A percentile compares a stretch with the other conserved stretches of the same genome.
These are phyloP conservation scores for Pelagomonas calceolata DNA, from an alignment of 108 stramenopile genomes.

Conservation along the genomic window DNA sequence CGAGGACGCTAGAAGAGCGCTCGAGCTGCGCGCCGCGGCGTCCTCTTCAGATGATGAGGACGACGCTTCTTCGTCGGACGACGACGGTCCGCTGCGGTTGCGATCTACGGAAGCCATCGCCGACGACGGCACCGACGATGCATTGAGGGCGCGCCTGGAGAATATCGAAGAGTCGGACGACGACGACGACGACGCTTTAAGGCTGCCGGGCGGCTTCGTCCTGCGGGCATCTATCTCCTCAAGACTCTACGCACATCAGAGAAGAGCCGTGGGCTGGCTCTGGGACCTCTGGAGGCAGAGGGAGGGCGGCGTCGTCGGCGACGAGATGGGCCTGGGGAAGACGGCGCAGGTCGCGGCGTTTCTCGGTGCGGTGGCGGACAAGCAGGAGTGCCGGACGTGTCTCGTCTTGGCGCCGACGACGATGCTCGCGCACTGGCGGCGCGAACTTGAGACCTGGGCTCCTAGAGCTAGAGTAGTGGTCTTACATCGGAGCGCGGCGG, in stretches of 20 bases:
- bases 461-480: constrained; percentile 52
- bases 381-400: constrained; percentile 50
- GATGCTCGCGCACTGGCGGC: constrained; percentile 82
- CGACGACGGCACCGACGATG: not conserved
- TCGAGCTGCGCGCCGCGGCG: too few species aligned
- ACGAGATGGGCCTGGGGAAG: constrained; percentile 91
- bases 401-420: constrained; percentile 82
- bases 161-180: not conserved
- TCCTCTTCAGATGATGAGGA: too few species aligned
- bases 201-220: not conserved
- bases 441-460: constrained; percentile 78
- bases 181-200: not conserved
- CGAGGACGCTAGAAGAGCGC: too few species aligned
- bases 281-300: constrained; percentile 83
- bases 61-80: not conserved
- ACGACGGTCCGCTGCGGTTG: not conserved
- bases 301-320: constrained; percentile 82
- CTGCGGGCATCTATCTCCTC: not conserved
- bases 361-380: constrained; percentile 66
- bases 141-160: not conserved
- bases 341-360: constrained; percentile 84
- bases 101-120: too few species aligned
- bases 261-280: constrained; percentile 76
- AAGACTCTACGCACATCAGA: constrained; percentile 65
- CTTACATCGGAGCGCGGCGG: constrained; percentile 21